A percentile compares a stretch with the other conserved stretches of the same genome.
Evolutionary conservation across 495 filamentous ascomycete species (phyloP).

Genomic region (Penicillium cataractarum): DNA sequence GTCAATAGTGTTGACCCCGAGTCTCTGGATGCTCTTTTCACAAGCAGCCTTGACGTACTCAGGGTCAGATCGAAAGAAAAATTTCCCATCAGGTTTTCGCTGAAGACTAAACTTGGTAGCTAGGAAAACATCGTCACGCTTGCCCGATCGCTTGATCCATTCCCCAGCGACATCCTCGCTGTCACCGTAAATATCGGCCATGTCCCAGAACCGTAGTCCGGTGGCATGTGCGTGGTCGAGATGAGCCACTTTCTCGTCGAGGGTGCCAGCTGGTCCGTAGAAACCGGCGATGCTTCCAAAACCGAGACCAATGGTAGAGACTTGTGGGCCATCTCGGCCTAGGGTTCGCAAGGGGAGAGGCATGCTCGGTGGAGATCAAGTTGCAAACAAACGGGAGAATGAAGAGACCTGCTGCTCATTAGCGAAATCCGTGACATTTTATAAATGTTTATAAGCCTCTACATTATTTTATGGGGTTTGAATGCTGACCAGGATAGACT

Average conservation of each 20-base stretch:
- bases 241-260: slow-evolving; percentile 36
- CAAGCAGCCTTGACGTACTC: slow-evolving; percentile 56
- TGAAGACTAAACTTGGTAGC: slow-evolving; percentile 57
- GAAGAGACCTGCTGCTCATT: background rate
- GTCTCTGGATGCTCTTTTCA: slow-evolving; percentile 54
- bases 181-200: slow-evolving; percentile 51
- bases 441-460: background rate
- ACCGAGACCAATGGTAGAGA: slow-evolving; percentile 58
- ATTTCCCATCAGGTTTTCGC: slow-evolving; percentile 17
- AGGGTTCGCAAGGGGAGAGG: slow-evolving; percentile 38
- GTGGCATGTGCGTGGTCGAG: slow-evolving; percentile 55
- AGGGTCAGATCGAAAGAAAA: slow-evolving; percentile 49
- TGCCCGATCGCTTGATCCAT: slow-evolving; percentile 59
- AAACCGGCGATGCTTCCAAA: slow-evolving; percentile 54
- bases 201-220: slow-evolving; percentile 64
- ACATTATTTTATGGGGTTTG: background rate
- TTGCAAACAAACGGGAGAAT: background rate
- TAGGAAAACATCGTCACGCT: slow-evolving; percentile 60
- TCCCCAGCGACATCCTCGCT: slow-evolving; percentile 55
- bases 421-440: background rate
- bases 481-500: background rate
- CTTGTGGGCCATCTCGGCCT: slow-evolving; percentile 56
- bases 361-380: slow-evolving; percentile 15
- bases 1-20: slow-evolving; percentile 60
- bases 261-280: slow-evolving; percentile 47